Base-by-base conservation (phyloP, 108 stramenopile genomes). In the Poteriospumella lacustris region DNA sequence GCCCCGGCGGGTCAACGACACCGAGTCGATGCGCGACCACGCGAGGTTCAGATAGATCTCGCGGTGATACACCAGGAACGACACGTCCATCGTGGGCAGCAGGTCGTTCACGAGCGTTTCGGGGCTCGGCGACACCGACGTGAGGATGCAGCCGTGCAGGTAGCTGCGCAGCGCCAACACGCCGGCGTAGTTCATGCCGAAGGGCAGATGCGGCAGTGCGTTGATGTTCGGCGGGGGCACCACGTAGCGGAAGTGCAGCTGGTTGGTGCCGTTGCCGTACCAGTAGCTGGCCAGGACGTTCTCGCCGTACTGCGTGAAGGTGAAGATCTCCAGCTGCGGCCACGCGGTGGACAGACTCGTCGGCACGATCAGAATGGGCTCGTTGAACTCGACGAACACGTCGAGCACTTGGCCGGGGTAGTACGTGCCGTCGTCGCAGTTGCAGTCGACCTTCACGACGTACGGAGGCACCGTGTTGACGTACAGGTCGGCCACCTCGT, bases 201-300 rank as follows among this genome's bases (percentile, higher is more conserved):
- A 12, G 15, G 24, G 24, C 5, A 24, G 3, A 34, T 64, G 60
- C 9, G 60, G 60, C 31, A 33, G 60, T 24, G 36, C 36, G 12
- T 34, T 73, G 3, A 31, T 3, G 42, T 73, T 26, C 26, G 70
- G 40, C 5, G 70, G 12, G 9, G 70, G 70, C 5, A 73, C 42
- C 26, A 42, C 36, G 33, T 73, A 73, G 5, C 5, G 5, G 70
- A 73, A 73, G 33, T 73, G 70, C 43, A 73, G 19, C 36, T 73
- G 5, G 3, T 73, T 3, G 5, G 70, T 73, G 3, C 41, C 41
- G 36, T 73, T 73, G 12, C 70, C 70, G 41, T 73, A 56, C 26
- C 40, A 52, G 36, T 73, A 73, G 15, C 5, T 3, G 9, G 70
- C 70, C 9, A 73, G 70, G 19, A 68, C 19, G 5, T 73, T 3